Evolutionary conservation across 2,329 filamentous ascomycete genomes (phyloP).

Genomic region (Aureobasidium subglaciale): DNA sequence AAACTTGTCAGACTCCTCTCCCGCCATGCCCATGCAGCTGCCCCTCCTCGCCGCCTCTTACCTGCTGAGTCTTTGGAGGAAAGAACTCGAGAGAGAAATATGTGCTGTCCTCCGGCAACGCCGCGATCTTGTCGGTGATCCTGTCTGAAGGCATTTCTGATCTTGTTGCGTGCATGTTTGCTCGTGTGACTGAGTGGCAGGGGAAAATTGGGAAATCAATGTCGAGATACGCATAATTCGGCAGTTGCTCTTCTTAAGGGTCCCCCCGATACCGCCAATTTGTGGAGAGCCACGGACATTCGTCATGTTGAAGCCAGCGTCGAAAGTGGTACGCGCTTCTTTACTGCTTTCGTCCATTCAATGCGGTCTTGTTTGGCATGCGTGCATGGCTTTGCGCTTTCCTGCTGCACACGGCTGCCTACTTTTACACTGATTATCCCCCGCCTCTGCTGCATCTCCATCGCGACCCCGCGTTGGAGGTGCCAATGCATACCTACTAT

Average conservation of each 20-base stretch:
- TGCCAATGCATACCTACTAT: constrained; percentile 8
- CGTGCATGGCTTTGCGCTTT: background rate
- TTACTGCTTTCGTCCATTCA: constrained; percentile 13
- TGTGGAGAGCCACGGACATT: constrained; percentile 1
- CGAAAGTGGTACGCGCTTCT: background rate
- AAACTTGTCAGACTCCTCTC: constrained; percentile 14
- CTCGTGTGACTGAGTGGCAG: background rate
- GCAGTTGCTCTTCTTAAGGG: constrained; percentile 10
- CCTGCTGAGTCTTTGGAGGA: constrained; percentile 91
- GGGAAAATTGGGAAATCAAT: background rate
- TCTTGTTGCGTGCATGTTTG: constrained; percentile 7
- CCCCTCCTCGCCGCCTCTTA: constrained; percentile 30
- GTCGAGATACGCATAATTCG: background rate
- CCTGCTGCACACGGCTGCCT: background rate
- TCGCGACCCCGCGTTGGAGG: constrained; percentile 2
- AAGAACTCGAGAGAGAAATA: constrained; percentile 99
- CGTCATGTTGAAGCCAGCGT: background rate
- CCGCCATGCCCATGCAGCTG: background rate
- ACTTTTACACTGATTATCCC: constrained; percentile 2
- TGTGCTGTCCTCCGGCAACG: constrained; percentile 68
- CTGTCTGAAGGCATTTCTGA: constrained; percentile 50
- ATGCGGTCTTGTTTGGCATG: background rate
- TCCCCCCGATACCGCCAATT: constrained; percentile 11
- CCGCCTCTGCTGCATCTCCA: background rate
- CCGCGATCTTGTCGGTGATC: constrained; percentile 91